Evolutionary conservation across 1,284 basidiomycete genomes (phyloP).

Genomic region (Hemileia vastatrix): DNA sequence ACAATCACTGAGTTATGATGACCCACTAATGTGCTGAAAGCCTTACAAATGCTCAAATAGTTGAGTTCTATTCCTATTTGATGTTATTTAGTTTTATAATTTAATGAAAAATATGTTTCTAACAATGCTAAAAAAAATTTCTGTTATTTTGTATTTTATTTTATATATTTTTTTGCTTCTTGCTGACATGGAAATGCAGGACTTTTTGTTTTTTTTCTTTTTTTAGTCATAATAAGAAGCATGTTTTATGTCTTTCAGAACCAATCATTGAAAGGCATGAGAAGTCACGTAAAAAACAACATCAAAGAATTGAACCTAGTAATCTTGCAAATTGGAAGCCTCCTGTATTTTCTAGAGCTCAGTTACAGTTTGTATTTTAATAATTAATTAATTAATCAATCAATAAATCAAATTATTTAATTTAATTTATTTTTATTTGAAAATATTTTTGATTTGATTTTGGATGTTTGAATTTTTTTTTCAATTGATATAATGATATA

Average conservation of each 20-base stretch:
- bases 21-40: no score
- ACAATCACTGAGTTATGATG: no score
- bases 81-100: no score
- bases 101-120: no score
- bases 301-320: slow-evolving; percentile 68
- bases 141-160: neutral
- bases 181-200: neutral
- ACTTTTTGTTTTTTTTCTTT: neutral
- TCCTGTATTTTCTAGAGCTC: slow-evolving; percentile 43
- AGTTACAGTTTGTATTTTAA: slow-evolving; percentile 36
- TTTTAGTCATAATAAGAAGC: slow-evolving; percentile 64
- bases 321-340: slow-evolving; percentile 75
- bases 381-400: neutral
- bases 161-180: neutral
- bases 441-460: no score
- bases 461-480: no score
- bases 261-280: slow-evolving; percentile 82
- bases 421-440: no score
- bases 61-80: slow-evolving; percentile 41
- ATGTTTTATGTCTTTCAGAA: slow-evolving; percentile 86
- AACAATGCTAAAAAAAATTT: neutral
- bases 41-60: slow-evolving; percentile 88
- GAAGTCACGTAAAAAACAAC: slow-evolving; percentile 68
- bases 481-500: no score
- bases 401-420: neutral